Conservation (phyloP, 1,139 yeast species). For the Kazachstania sp. region DNA sequence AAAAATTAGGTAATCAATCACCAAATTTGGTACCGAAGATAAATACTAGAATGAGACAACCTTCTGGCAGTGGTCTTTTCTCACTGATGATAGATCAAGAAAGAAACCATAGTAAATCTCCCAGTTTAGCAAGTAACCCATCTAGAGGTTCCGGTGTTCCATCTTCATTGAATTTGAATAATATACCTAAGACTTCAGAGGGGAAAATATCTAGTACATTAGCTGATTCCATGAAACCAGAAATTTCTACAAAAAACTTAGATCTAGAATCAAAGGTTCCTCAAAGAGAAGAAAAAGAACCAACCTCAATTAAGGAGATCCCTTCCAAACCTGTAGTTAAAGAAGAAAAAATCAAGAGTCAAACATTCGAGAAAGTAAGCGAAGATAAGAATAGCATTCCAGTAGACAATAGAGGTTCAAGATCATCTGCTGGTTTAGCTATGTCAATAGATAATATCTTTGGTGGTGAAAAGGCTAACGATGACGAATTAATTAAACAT, state of each 20-base stretch:
- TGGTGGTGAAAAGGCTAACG: slow-evolving; percentile 3
- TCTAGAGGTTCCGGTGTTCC: background rate
- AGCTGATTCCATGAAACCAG: background rate
- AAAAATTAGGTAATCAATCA: slow-evolving; percentile 20
- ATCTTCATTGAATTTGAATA: background rate
- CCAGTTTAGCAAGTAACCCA: background rate
- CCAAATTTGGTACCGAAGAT: slow-evolving; percentile 12
- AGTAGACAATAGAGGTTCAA: background rate
- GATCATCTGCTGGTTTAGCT: slow-evolving; percentile 1
- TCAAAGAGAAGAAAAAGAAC: background rate
- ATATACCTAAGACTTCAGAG: background rate
- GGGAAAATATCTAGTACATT: background rate
- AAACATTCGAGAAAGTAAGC: no score
- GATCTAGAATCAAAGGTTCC: background rate
- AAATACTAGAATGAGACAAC: slow-evolving; percentile 17
- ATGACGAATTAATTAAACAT: slow-evolving; percentile 1
- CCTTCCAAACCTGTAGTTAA: background rate
- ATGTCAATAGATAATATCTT: slow-evolving; percentile 5
- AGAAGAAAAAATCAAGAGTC: no score
- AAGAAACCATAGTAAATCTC: slow-evolving; percentile 3
- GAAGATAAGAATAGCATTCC: no score
- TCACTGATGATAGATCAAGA: slow-evolving; percentile 19
- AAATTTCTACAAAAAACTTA: background rate
- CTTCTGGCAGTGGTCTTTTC: slow-evolving; percentile 27
- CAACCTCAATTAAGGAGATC: background rate